Conservation (phyloP, 1,139 yeast genomes). For the Candida gigantensis region DNA sequence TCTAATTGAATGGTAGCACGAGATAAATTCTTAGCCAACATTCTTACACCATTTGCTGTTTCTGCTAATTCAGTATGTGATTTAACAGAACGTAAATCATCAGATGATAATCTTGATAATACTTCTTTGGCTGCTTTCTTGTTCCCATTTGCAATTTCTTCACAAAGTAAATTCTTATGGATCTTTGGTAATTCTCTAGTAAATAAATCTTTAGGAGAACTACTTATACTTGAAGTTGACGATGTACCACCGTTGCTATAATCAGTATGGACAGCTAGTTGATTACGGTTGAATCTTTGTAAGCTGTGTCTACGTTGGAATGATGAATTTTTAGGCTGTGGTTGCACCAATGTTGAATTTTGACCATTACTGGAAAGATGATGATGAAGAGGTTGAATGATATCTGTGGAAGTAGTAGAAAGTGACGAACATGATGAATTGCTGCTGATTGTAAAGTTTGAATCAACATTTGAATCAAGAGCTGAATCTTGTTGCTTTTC, state of each 20-base stretch:
- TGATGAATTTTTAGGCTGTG: conserved; percentile 12
- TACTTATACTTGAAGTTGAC: conserved; percentile 10
- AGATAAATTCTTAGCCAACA: conserved; percentile 72
- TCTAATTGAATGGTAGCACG: conserved; percentile 74
- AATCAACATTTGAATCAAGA: background rate
- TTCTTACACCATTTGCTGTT: conserved; percentile 84
- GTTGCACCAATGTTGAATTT: conserved; percentile 8
- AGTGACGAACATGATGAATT: conserved; percentile 8
- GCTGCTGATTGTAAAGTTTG: conserved; percentile 1
- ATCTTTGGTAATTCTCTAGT: conserved; percentile 31
- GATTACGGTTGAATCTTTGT: conserved; percentile 11
- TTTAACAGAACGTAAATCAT: conserved; percentile 49
- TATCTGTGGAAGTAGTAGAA: conserved; percentile 9
- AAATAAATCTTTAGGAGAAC: conserved; percentile 14
- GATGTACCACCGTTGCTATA: background rate
- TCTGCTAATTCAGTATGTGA: conserved; percentile 78
- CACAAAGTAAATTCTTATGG: conserved; percentile 37
- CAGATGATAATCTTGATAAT: conserved; percentile 34
- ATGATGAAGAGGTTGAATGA: conserved; percentile 7
- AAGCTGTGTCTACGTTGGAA: conserved; percentile 9
- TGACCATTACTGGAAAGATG: conserved; percentile 3
- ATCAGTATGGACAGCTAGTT: background rate
- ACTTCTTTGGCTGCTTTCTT: conserved; percentile 28
- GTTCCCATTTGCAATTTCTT: conserved; percentile 14
- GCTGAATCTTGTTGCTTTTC: background rate